A percentile compares a stretch with the other conserved stretches of the same genome.
Evolutionary conservation across 768 basidiomycete genomes (phyloP).

Genomic region (Coprinopsis sp.): DNA sequence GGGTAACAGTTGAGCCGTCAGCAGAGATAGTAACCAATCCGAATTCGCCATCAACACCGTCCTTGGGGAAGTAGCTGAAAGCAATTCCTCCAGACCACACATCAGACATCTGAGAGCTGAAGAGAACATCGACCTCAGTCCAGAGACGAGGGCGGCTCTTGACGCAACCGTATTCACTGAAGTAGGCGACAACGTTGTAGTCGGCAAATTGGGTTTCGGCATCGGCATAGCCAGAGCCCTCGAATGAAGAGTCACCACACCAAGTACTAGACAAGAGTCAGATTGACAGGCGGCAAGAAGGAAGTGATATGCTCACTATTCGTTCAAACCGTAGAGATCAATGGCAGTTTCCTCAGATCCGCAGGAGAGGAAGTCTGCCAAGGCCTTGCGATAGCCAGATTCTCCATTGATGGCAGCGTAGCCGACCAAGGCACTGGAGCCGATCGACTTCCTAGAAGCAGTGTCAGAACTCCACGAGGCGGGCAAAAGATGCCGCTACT

Average conservation of each 20-base stretch:
- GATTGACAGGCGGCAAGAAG: neutral
- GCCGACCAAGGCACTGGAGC: constrained; percentile 65
- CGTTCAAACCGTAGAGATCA: constrained; percentile 84
- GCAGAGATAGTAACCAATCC: constrained; percentile 78
- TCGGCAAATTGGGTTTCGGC: constrained; percentile 51
- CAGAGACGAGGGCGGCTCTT: constrained; percentile 59
- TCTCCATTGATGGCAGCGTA: constrained; percentile 83
- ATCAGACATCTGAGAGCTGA: constrained; percentile 64
- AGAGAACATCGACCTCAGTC: constrained; percentile 74
- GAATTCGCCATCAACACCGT: constrained; percentile 67
- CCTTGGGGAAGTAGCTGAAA: constrained; percentile 85
- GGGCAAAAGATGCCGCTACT: constrained; percentile 20
- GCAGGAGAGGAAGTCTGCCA: constrained; percentile 81
- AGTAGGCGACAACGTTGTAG: constrained; percentile 81
- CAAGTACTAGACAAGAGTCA: constrained; percentile 53
- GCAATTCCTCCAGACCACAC: constrained; percentile 89
- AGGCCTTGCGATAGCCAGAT: constrained; percentile 51
- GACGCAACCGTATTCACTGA: constrained; percentile 85
- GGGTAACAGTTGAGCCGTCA: constrained; percentile 62
- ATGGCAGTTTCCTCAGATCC: constrained; percentile 61
- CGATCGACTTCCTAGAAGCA: constrained; percentile 51
- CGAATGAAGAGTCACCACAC: constrained; percentile 68
- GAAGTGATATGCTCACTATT: constrained; percentile 52
- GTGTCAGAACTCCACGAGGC: constrained; percentile 3
- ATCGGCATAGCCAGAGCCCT: constrained; percentile 46